Evolutionary conservation across 176 grass and related monocot species (phyloP).

Genomic region (maize (Zea mays)): DNA sequence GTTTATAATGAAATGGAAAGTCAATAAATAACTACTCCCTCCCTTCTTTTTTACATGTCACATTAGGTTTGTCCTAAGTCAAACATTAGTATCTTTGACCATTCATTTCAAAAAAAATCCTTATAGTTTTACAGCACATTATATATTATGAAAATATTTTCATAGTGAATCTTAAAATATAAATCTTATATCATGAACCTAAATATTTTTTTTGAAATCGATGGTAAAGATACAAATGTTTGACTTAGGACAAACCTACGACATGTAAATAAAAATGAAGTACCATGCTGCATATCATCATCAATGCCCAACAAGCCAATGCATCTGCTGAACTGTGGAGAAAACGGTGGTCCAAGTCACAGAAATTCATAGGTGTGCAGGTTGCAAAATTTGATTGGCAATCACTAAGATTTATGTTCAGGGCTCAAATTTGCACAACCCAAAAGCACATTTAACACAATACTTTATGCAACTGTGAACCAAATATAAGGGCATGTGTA

Average conservation of each 20-base stretch:
- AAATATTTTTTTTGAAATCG: too few relatives aligned
- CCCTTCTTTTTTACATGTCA: too few relatives aligned
- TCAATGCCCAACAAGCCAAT: not conserved
- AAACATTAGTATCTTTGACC: too few relatives aligned
- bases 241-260: too few relatives aligned
- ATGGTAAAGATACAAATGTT: too few relatives aligned
- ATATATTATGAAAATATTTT: too few relatives aligned
- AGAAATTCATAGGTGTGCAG: not conserved
- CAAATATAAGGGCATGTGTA: not conserved
- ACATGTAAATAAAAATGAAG: too few relatives aligned
- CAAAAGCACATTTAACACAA: not conserved
- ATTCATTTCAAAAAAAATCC: too few relatives aligned
- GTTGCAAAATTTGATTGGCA: not conserved
- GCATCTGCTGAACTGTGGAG: not conserved
- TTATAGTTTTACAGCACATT: too few relatives aligned
- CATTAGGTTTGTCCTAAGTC: too few relatives aligned
- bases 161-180: too few relatives aligned
- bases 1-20: slow-evolving; percentile 1
- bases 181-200: too few relatives aligned
- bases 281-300: not conserved
- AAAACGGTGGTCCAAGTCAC: not conserved
- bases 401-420: not conserved
- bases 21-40: not conserved
- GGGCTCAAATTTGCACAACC: not conserved
- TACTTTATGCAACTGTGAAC: not conserved